Percentiles rank a stretch among this genome's conserved stretches.
Conservation (phyloP, 306 rosid species). For the Trifolium subterraneum region DNA sequence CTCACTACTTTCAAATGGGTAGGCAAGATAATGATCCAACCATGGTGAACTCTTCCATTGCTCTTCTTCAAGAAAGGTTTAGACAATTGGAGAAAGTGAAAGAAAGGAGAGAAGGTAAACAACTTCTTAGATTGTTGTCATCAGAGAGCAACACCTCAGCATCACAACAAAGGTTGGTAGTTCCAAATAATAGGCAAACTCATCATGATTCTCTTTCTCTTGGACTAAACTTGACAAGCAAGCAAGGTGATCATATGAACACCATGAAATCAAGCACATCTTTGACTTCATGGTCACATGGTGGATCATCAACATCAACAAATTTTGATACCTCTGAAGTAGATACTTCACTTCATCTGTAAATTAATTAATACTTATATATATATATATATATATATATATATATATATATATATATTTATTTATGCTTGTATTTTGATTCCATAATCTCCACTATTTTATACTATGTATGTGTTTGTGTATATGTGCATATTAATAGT, state of each 20-base stretch:
- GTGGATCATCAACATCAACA: constrained; percentile 48
- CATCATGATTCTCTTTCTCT: constrained; percentile 67
- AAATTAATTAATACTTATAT: constrained; percentile 41
- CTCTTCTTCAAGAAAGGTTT: constrained; percentile 93
- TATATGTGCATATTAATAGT: constrained; percentile 8
- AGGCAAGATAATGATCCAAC: constrained; percentile 67
- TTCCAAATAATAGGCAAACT: constrained; percentile 29
- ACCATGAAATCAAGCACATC: constrained; percentile 35
- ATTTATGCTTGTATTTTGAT: constrained; percentile 27
- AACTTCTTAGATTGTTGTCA: constrained; percentile 59
- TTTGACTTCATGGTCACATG: constrained; percentile 50
- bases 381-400: too few species aligned
- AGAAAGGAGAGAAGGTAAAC: constrained; percentile 81
- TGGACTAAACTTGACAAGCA: constrained; percentile 56
- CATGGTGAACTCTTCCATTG: constrained; percentile 77
- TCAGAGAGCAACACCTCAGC: constrained; percentile 39
- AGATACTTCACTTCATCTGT: constrained; percentile 96
- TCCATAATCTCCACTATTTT: not conserved
- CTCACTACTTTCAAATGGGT: constrained; percentile 58
- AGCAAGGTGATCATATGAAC: constrained; percentile 44
- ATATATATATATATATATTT: not conserved
- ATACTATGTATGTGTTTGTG: constrained; percentile 4
- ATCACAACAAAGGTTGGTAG: constrained; percentile 43
- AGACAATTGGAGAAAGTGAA: constrained; percentile 90
- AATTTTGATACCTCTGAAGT: constrained; percentile 70